phyloP scores from a whole-genome alignment of 148 eudicot genomes.

The Rhododendron simsii region DNA sequence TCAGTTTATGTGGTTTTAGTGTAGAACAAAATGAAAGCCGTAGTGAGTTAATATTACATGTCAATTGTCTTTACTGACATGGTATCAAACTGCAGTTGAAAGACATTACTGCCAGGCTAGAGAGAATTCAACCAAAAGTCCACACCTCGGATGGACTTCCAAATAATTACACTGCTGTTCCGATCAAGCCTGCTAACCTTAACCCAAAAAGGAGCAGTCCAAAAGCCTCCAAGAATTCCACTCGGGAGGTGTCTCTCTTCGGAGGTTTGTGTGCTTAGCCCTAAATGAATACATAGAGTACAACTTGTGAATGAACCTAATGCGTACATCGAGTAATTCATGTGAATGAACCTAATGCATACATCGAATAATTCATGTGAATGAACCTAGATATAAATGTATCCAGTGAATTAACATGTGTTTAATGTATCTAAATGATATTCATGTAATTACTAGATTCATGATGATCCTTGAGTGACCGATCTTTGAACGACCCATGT shows the following conservation, averaged over 20 bases:
- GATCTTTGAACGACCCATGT: background rate
- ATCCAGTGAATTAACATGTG: background rate
- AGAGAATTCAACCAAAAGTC: constrained; percentile 80
- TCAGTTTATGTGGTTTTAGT: background rate
- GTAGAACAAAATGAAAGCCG: background rate
- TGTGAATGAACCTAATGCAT: background rate
- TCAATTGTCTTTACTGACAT: constrained; percentile 1
- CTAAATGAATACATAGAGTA: background rate
- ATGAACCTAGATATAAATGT: background rate
- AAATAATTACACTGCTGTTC: constrained; percentile 40
- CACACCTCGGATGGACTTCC: constrained; percentile 57
- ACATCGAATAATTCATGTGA: too few relatives aligned
- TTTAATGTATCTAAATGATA: background rate
- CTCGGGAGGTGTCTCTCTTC: constrained; percentile 75
- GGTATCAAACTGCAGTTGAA: constrained; percentile 50
- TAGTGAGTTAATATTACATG: background rate
- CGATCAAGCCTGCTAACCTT: constrained; percentile 41
- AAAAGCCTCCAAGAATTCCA: constrained; percentile 58
- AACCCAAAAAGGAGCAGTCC: constrained; percentile 74
- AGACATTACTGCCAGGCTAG: constrained; percentile 86
- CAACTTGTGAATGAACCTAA: background rate
- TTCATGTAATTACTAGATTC: background rate
- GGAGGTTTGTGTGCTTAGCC: constrained; percentile 55
- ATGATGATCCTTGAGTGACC: background rate
- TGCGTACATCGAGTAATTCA: too few relatives aligned